phyloP scores from a whole-genome alignment of 2,329 filamentous ascomycete genomes.

The Alternaria solani region DNA sequence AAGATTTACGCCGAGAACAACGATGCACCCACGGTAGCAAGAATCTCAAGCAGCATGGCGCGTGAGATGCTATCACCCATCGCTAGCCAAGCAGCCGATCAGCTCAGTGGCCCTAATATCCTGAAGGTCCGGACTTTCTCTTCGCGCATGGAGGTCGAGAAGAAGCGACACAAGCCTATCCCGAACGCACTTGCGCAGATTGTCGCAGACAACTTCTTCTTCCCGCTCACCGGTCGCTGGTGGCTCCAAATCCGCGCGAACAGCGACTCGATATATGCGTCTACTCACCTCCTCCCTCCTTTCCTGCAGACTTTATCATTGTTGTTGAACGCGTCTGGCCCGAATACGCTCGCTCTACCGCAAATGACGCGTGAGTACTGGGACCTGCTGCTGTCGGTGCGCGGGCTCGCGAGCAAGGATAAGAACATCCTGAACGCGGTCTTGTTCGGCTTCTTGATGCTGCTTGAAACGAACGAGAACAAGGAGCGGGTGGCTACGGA shows the following conservation, averaged over 20 bases:
- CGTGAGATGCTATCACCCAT: conserved; percentile 80
- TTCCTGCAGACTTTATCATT: conserved; percentile 88
- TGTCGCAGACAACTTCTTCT: conserved; percentile 81
- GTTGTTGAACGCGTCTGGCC: conserved; percentile 82
- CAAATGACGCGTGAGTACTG: conserved; percentile 86
- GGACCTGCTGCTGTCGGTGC: conserved; percentile 78
- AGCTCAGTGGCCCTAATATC: conserved; percentile 78
- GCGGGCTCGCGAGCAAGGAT: conserved; percentile 63
- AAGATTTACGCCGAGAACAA: conserved; percentile 66
- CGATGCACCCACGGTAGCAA: conserved; percentile 68
- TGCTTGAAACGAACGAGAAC: conserved; percentile 83
- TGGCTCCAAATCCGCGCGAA: conserved; percentile 67
- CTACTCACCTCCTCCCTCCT: conserved; percentile 77
- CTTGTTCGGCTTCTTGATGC: conserved; percentile 78
- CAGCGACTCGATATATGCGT: conserved; percentile 68
- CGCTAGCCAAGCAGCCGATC: conserved; percentile 81
- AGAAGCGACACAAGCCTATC: conserved; percentile 66
- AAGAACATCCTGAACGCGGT: conserved; percentile 74
- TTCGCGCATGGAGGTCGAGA: conserved; percentile 73
- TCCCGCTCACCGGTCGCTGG: conserved; percentile 82
- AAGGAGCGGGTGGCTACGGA: conserved; percentile 75
- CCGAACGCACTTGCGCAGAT: conserved; percentile 81
- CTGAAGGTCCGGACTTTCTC: conserved; percentile 92
- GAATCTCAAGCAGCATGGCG: conserved; percentile 72
- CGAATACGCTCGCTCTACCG: conserved; percentile 76